Conservation (phyloP, 345 rosid species). For the Erucastrum elatum region DNA sequence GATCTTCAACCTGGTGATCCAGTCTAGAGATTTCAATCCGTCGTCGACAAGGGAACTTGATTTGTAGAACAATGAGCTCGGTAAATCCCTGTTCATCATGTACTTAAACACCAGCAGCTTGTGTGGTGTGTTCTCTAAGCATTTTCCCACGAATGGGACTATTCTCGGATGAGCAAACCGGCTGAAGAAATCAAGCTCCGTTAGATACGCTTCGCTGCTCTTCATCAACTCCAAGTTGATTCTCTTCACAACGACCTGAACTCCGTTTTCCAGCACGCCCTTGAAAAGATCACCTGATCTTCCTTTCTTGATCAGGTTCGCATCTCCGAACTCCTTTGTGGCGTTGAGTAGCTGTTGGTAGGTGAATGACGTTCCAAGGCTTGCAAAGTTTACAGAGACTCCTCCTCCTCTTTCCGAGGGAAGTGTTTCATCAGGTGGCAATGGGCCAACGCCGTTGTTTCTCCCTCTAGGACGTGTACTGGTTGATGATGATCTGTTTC, state of each 20-base stretch:
- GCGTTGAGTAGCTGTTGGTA: constrained; percentile 62
- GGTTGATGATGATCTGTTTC: constrained; percentile 30
- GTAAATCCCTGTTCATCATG: constrained; percentile 78
- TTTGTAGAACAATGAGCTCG: constrained; percentile 64
- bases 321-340: constrained; percentile 60
- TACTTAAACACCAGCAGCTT: constrained; percentile 85
- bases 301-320: constrained; percentile 74
- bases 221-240: constrained; percentile 47
- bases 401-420: constrained; percentile 42
- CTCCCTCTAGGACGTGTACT: constrained; percentile 42
- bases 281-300: constrained; percentile 82
- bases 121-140: constrained; percentile 63
- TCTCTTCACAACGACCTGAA: constrained; percentile 63
- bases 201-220: constrained; percentile 52
- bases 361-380: constrained; percentile 61
- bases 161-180: constrained; percentile 71
- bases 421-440: constrained; percentile 54
- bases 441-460: constrained; percentile 53
- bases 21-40: constrained; percentile 71
- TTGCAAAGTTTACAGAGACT: constrained; percentile 48
- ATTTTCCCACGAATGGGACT: constrained; percentile 78
- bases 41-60: constrained; percentile 50
- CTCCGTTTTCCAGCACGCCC: constrained; percentile 62
- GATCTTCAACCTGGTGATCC: constrained; percentile 93
- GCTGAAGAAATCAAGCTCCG: constrained; percentile 71